Base-by-base conservation (phyloP, 345 rosid genomes). In the Eucalyptus tenuipes region DNA sequence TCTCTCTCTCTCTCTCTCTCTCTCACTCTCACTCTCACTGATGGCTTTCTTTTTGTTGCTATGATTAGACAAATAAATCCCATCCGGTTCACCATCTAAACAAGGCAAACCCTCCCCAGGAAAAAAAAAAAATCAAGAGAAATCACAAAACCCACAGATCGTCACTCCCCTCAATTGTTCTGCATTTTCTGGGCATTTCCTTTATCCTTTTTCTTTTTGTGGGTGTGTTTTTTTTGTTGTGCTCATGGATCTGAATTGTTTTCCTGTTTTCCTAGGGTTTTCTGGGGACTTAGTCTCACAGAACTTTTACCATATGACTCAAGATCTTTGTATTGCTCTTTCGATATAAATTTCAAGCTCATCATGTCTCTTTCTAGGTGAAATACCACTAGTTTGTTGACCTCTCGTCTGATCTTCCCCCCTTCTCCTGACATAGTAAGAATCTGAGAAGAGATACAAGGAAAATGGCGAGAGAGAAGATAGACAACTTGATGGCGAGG, bases 401-500 rank as follows among this genome's bases (percentile, higher is more conserved):
- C 42, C 22, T 31, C 71, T 66, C 25, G 59, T 55, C 27, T 9
- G 59, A 55, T 31, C 55, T 42, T 5, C 0, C 27, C 12, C 40
- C 42, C 13, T 25, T 24, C 40, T 57, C 13, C 5, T 86, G 27
- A 57, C 24, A 6, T 61, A 8, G 1, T 3, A 61, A 22, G 49
- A 44, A 33, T 13, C 1, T 87, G 47, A 27, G 80, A 37, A 42
- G 79, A 17, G 49, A 47, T 22, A 20, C 53, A 29, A 49, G 88
- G 80, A 66, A 87, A 88, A 86, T 93, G 42, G 91, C 20, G 5
- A 66, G 95, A 84, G 93, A 59, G 93, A 94, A 93, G 92, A 93
- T 93, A 49, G 94, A 93, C 82, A 94, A 93, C 91, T 66, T 92
- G 49, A 92, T 94, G 7, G 96, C 96, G 4, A 93, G 96, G 91